Percentiles rank a stretch among this genome's conserved stretches.
phyloP scores from a whole-genome alignment of 75 land plant genomes.

The Ceratopteris richardii region DNA sequence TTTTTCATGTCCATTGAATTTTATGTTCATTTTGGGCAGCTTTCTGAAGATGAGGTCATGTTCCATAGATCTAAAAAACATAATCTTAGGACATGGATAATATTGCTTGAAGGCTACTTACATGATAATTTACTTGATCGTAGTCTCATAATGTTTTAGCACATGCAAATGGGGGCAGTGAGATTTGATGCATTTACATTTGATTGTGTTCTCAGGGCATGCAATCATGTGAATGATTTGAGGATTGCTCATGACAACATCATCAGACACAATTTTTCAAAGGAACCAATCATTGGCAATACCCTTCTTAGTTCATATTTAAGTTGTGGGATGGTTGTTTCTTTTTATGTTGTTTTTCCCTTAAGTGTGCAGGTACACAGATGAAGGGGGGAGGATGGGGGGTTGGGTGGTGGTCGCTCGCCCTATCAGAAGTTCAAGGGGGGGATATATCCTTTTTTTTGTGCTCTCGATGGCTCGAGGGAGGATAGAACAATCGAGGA shows the following conservation, averaged over 20 bases:
- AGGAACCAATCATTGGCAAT: slow-evolving; percentile 22
- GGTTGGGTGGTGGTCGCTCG: too few species aligned
- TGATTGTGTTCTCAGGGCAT: slow-evolving; percentile 27
- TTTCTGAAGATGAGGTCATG: slow-evolving; percentile 2
- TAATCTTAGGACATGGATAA: slow-evolving; percentile 46
- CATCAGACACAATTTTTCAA: slow-evolving; percentile 17
- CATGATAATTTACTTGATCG: slow-evolving; percentile 15
- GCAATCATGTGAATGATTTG: slow-evolving; percentile 30
- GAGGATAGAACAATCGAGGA: too few species aligned
- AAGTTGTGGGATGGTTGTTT: too few species aligned
- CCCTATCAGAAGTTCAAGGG: too few species aligned
- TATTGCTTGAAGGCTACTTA: slow-evolving; percentile 37
- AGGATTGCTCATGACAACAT: slow-evolving; percentile 33
- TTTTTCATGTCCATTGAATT: background rate
- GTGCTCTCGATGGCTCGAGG: too few species aligned
- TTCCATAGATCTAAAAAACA: slow-evolving; percentile 14
- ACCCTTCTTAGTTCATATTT: slow-evolving; percentile 51
- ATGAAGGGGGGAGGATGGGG: too few species aligned
- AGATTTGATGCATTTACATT: slow-evolving; percentile 33
- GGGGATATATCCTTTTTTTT: too few species aligned
- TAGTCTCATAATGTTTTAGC: slow-evolving; percentile 32
- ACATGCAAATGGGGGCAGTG: slow-evolving; percentile 29
- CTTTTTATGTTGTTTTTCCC: too few species aligned
- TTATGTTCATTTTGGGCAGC: slow-evolving; percentile 13
- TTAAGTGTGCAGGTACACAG: too few species aligned